Base-by-base conservation (phyloP, 805 yeast species). In the Saturnispora hagleri region DNA sequence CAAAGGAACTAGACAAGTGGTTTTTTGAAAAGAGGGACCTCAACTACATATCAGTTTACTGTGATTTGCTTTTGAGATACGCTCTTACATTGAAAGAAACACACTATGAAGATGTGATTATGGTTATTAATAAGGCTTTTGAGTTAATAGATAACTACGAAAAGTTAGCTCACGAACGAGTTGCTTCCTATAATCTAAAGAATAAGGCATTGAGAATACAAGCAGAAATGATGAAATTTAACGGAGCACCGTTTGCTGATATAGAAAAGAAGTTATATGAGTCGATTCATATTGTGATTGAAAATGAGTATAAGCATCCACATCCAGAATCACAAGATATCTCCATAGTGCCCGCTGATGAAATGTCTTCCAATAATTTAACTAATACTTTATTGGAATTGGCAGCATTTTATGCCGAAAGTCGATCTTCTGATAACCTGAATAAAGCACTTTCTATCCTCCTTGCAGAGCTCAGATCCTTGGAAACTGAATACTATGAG, bases 31-130 rank as follows among this genome's bases (percentile, higher is more conserved):
- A 60, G 46, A 66, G 69, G 56, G 66, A 69, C 53, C 34, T 60
- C 4, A 54, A 59, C 0, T 73, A 71, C 52, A 48, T 73, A 15
- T 56, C 65, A 3, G 60, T 62, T 28, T 68, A 68, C 47, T 59
- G 64, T 51, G 76, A 75, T 58, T 56, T 74, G 10, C 56, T 74
- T 5, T 48, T 71, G 7, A 62, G 78, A 56, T 65, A 66, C 55
- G 73, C 75, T 0, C 43, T 72, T 26, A 64, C 72, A 0, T 60
- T 69, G 5, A 65, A 64, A 1, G 58, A 57, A 24, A 26, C 31
- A n/a, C n/a, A 58, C 33, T 60, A 59, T 5, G 59, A 60, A 5
- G 59, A 66, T 13, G 62, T 59, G 3, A 56, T 61, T 22, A 54
- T 58, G 18, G 57, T 64, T 24, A 56, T 72, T 8, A 55, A 58